A percentile compares a stretch with the other conserved stretches of the same genome.
These are phyloP conservation scores for Castanospermum australe DNA, from an alignment of 306 rosid genomes.

Conservation along the genomic window DNA sequence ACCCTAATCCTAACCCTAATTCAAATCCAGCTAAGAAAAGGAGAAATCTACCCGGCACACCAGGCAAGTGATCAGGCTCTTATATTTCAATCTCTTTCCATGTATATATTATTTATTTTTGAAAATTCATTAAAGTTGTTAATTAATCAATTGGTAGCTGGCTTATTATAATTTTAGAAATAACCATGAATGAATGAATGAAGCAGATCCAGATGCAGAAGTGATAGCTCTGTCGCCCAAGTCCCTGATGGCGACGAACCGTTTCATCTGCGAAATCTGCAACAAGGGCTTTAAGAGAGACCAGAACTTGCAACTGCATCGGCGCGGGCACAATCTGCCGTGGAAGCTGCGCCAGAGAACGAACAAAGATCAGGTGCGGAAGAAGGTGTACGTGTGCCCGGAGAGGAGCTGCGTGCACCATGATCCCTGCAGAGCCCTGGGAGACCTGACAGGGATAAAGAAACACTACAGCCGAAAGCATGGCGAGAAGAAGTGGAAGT, in stretches of 20 bases:
- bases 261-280: conserved; percentile 85
- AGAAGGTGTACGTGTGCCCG: conserved; percentile 90
- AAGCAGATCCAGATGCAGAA: conserved; percentile 90
- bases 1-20: conserved; percentile 52
- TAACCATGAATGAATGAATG: background rate
- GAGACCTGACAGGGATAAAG: conserved; percentile 91
- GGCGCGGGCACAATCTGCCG: conserved; percentile 89
- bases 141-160: background rate
- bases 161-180: no score
- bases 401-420: conserved; percentile 84
- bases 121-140: background rate
- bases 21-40: conserved; percentile 59
- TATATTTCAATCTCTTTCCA: background rate
- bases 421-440: conserved; percentile 81
- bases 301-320: conserved; percentile 88
- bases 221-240: conserved; percentile 84
- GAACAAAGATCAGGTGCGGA: conserved; percentile 51
- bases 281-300: conserved; percentile 88
- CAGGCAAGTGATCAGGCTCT: conserved; percentile 60
- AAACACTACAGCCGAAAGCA: conserved; percentile 90
- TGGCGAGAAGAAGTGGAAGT: conserved; percentile 97
- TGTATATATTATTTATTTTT: background rate
- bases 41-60: conserved; percentile 84
- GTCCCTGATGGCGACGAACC: conserved; percentile 83
- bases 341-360: conserved; percentile 83